phyloP scores from a whole-genome alignment of 805 yeast genomes.

The Wickerhamiella dianesei region DNA sequence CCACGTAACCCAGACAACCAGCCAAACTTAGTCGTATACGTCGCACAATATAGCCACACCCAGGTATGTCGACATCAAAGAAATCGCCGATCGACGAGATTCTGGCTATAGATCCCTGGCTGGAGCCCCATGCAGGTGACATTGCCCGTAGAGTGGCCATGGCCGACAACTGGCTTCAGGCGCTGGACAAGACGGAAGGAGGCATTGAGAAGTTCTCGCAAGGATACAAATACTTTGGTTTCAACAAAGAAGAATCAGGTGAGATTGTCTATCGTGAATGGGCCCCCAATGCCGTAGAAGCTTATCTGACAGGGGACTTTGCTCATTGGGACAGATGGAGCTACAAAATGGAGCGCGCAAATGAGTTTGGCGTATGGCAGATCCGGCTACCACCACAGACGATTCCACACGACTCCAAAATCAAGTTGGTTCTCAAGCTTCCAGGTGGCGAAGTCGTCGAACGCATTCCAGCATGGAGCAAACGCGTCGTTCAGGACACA shows the following conservation, averaged over 20 bases:
- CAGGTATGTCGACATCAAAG: neutral
- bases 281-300: slow-evolving; percentile 74
- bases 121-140: slow-evolving; percentile 61
- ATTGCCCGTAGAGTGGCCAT: slow-evolving; percentile 52
- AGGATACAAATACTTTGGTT: slow-evolving; percentile 64
- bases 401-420: slow-evolving; percentile 68
- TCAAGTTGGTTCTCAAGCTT: slow-evolving; percentile 47
- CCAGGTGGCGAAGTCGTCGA: slow-evolving; percentile 60
- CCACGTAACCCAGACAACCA: neutral
- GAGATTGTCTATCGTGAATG: slow-evolving; percentile 62
- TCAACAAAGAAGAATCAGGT: slow-evolving; percentile 47
- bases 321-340: slow-evolving; percentile 59
- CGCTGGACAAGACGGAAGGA: slow-evolving; percentile 45
- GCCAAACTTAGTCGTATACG: neutral
- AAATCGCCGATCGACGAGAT: slow-evolving; percentile 23
- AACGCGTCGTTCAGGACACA: slow-evolving; percentile 56
- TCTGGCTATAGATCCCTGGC: slow-evolving; percentile 71
- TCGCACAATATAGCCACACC: neutral
- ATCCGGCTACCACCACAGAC: slow-evolving; percentile 49
- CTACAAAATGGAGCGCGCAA: slow-evolving; percentile 40
- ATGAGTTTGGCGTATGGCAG: slow-evolving; percentile 60
- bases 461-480: slow-evolving; percentile 81
- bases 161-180: slow-evolving; percentile 50
- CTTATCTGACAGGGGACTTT: slow-evolving; percentile 83
- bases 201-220: slow-evolving; percentile 59